Percentiles rank a stretch among this genome's conserved stretches.
These are phyloP conservation scores for Peronospora destructor DNA, from an alignment of 352 stramenopile species.

Conservation along the genomic window DNA sequence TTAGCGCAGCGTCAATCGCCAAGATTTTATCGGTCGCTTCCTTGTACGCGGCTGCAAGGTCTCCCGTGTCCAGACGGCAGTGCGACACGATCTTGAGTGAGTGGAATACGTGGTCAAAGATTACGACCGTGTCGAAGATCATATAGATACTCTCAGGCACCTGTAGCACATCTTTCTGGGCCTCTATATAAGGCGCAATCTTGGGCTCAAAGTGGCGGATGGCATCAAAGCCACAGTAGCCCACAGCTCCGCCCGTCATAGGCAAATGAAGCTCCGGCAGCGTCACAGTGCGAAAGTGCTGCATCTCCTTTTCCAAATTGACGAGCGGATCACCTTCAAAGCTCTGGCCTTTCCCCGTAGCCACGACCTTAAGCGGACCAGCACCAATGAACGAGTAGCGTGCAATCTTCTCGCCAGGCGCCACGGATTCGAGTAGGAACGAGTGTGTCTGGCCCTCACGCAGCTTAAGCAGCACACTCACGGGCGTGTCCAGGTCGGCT, in stretches of 20 bases:
- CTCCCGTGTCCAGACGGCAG: constrained; percentile 55
- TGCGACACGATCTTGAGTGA: constrained; percentile 87
- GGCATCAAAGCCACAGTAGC: constrained; percentile 85
- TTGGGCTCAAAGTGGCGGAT: constrained; percentile 86
- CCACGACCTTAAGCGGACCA: constrained; percentile 67
- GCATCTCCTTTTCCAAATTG: constrained; percentile 78
- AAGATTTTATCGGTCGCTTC: constrained; percentile 70
- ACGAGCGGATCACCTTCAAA: constrained; percentile 65
- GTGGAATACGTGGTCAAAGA: constrained; percentile 88
- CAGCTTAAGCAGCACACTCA: constrained; percentile 86
- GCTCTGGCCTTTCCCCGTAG: constrained; percentile 51
- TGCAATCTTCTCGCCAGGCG: constrained; percentile 79
- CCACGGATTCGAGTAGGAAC: constrained; percentile 84
- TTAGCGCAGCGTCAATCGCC: constrained; percentile 48
- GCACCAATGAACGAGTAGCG: constrained; percentile 88
- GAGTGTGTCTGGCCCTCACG: constrained; percentile 67
- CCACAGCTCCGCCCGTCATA: constrained; percentile 82
- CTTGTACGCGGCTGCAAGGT: constrained; percentile 62
- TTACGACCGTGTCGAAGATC: constrained; percentile 86
- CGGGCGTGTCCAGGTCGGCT: constrained; percentile 82
- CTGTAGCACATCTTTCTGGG: constrained; percentile 70
- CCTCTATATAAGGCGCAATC: constrained; percentile 67
- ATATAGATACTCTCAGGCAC: constrained; percentile 88
- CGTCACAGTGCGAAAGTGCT: constrained; percentile 53
- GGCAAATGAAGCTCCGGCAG: constrained; percentile 72